phyloP scores from a whole-genome alignment of 305 asterid species.

The Rubia tinctorum region DNA sequence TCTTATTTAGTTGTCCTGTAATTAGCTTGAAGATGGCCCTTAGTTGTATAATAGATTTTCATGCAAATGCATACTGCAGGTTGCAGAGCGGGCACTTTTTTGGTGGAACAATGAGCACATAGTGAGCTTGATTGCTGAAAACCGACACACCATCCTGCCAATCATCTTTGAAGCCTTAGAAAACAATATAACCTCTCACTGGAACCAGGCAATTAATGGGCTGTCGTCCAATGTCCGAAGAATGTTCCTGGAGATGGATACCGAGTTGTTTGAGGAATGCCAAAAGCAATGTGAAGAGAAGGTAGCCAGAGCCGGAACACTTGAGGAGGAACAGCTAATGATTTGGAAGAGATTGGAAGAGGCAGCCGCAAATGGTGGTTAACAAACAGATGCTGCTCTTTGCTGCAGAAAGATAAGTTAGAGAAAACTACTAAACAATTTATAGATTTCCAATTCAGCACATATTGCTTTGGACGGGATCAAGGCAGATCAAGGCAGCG shows the following conservation, averaged over 20 bases:
- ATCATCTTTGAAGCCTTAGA: conserved; percentile 76
- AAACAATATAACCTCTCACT: conserved; percentile 60
- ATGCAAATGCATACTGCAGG: conserved; percentile 40
- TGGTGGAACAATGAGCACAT: conserved; percentile 97
- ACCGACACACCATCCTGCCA: conserved; percentile 71
- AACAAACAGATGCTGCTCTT: conserved; percentile 30
- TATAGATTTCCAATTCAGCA: conserved; percentile 10
- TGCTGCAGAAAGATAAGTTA: conserved; percentile 15
- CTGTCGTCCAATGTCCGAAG: conserved; percentile 74
- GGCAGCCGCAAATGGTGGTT: conserved; percentile 51
- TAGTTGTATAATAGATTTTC: conserved; percentile 21
- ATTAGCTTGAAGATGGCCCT: conserved; percentile 7
- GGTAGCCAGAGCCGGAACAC: conserved; percentile 48
- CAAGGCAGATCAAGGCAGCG: conserved; percentile 4
- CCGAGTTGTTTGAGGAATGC: conserved; percentile 73
- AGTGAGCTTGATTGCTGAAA: conserved; percentile 72
- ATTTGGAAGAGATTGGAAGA: conserved; percentile 77
- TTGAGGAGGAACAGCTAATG: conserved; percentile 48
- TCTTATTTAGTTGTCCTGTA: neutral
- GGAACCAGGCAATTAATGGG: conserved; percentile 93
- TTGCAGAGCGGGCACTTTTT: conserved; percentile 94
- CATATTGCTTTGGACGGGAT: conserved; percentile 8
- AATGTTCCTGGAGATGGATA: conserved; percentile 92
- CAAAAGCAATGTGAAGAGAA: conserved; percentile 49
- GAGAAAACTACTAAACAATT: conserved; percentile 19